A percentile compares a stretch with the other conserved stretches of the same genome.
Conservation (phyloP, 2,329 filamentous ascomycete species). For the Fusarium piperis region DNA sequence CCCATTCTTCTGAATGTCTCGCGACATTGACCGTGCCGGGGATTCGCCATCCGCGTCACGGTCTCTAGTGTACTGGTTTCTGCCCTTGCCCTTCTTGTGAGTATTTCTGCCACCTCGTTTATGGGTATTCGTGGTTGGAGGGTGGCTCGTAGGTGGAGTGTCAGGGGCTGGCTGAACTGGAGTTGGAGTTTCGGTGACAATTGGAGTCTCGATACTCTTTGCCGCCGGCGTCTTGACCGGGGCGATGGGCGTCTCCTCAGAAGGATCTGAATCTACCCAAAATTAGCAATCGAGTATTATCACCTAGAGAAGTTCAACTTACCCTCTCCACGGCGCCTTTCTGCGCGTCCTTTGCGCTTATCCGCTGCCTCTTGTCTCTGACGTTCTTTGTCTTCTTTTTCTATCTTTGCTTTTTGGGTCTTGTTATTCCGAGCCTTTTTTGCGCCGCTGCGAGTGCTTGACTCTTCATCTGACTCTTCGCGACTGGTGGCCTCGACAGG, state of each 20-base stretch:
- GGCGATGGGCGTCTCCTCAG: slow-evolving; percentile 71
- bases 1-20: slow-evolving; percentile 52
- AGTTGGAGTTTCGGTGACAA: slow-evolving; percentile 40
- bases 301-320: slow-evolving; percentile 38
- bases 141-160: slow-evolving; percentile 57
- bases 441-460: slow-evolving; percentile 57
- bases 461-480: slow-evolving; percentile 79
- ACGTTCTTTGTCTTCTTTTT: slow-evolving; percentile 79
- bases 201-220: slow-evolving; percentile 47
- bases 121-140: slow-evolving; percentile 57
- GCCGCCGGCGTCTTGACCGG: slow-evolving; percentile 40
- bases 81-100: slow-evolving; percentile 73
- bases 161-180: slow-evolving; percentile 46
- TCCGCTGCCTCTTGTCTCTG: slow-evolving; percentile 78
- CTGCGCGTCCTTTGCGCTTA: slow-evolving; percentile 83
- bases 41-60: slow-evolving; percentile 69
- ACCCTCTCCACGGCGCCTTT: slow-evolving; percentile 85
- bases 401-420: slow-evolving; percentile 69
- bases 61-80: slow-evolving; percentile 86
- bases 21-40: slow-evolving; percentile 65
- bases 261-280: slow-evolving; percentile 72
- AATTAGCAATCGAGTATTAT: slow-evolving; percentile 19
- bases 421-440: slow-evolving; percentile 72
- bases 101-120: slow-evolving; percentile 71
- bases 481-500: slow-evolving; percentile 59